phyloP scores from a whole-genome alignment of 2,329 filamentous ascomycete genomes.

The Penicillium palitans region DNA sequence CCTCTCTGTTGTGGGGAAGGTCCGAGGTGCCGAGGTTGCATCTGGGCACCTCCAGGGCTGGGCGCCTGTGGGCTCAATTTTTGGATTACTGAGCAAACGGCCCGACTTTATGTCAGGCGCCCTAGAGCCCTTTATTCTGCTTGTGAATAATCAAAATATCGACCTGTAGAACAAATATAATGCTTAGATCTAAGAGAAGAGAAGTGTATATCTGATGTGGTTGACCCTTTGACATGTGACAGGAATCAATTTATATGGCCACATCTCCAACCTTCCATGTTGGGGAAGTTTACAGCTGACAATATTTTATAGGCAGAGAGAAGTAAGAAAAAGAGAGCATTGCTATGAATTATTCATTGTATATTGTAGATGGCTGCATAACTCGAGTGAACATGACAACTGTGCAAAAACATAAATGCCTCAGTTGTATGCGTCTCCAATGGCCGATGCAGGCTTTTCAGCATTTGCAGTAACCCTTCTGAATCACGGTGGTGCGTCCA shows the following conservation, averaged over 20 bases:
- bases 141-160: background rate
- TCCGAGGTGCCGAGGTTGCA: conserved; percentile 35
- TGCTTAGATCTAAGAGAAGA: background rate
- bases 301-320: background rate
- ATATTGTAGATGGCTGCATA: background rate
- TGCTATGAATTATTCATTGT: background rate
- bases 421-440: background rate
- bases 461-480: too few species aligned
- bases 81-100: conserved; percentile 3
- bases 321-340: background rate
- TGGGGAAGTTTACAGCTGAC: background rate
- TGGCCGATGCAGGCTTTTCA: background rate
- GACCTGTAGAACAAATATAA: background rate
- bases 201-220: background rate
- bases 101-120: background rate
- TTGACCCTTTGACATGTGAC: conserved; percentile 2
- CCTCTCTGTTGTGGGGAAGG: conserved; percentile 28
- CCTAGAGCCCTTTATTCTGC: background rate
- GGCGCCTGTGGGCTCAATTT: background rate
- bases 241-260: background rate
- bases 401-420: background rate
- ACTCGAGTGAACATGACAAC: background rate
- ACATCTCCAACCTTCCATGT: background rate
- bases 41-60: background rate
- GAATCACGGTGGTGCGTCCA: background rate